Evolutionary conservation across 352 stramenopile genomes (phyloP).

Genomic region (Phytophthora brassicae): DNA sequence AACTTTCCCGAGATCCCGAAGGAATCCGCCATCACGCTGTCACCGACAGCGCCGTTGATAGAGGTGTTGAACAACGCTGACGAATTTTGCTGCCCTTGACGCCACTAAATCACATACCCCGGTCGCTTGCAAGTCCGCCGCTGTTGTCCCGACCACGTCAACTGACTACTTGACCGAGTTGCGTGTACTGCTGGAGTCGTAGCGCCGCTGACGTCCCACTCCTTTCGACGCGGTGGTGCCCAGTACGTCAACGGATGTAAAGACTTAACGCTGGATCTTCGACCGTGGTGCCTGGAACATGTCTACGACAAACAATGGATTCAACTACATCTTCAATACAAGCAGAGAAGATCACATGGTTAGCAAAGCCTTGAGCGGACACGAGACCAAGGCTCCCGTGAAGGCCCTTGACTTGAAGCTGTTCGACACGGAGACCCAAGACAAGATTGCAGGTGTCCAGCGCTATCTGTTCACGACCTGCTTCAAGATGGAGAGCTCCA

Average conservation of each 20-base stretch:
- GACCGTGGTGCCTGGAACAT: slow-evolving; percentile 18
- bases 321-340: too few relatives aligned
- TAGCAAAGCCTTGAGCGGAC: too few relatives aligned
- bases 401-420: too few relatives aligned
- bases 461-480: too few relatives aligned
- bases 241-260: slow-evolving; percentile 15
- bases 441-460: too few relatives aligned
- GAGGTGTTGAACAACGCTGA: neutral
- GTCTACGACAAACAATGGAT: slow-evolving; percentile 20
- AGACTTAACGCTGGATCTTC: slow-evolving; percentile 15
- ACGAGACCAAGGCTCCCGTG: too few relatives aligned
- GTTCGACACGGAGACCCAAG: too few relatives aligned
- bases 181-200: neutral
- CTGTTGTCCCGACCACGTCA: neutral
- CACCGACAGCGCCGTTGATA: neutral
- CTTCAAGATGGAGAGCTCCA: too few relatives aligned
- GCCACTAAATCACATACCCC: neutral
- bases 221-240: slow-evolving; percentile 17
- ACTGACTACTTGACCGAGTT: neutral
- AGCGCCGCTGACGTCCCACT: slow-evolving; percentile 22
- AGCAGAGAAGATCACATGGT: too few relatives aligned
- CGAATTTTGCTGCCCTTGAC: too few relatives aligned
- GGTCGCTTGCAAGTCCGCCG: neutral
- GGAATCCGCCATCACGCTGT: neutral
- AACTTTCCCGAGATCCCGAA: neutral